Base-by-base conservation (phyloP, 2,329 filamentous ascomycete species). In the Xylaria sp. region DNA sequence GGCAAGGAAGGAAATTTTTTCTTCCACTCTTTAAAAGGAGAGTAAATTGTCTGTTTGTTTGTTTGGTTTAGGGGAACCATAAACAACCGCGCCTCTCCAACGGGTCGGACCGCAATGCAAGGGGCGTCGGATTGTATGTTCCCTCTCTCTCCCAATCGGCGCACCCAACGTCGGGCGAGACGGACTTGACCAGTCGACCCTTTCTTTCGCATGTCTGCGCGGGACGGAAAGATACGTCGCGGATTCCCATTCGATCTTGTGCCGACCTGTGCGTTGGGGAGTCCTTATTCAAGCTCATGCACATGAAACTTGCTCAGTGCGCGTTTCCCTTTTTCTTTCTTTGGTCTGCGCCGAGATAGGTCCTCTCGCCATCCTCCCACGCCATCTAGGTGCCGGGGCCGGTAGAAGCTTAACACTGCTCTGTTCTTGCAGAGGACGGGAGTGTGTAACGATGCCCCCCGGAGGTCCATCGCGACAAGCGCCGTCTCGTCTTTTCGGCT, bases 191-290 rank as follows among this genome's bases (percentile, higher is more conserved):
- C 49, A 31, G 25, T 50, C 20, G 38, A 25, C 22, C 22, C 47
- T 25, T 15, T 50, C 27, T 7, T 22, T 27, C 47, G 38, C 36
- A 22, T 15, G 36, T 20, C 17, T 36, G 47, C n/a, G 15, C 50
- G 54, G 61, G 36, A 64, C 45, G 53, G 61, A 15, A 58, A 27
- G 36, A 45, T 53, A 59, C 54, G 45, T 20, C 4, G 38, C 22
- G 31, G 22, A 13, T n/a, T 39, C 27, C 50, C 42, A 49, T 44
- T 50, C 36, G 27, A 10, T 6, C 36, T 42, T 54, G 44, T 53
- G 9, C 63, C 45, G 38, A 45, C 5, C 33, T 45, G 5, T 22
- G 45, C 27, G 53, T 36, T 39, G 39, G 49, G 31, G 31, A 5
- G 7, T 38, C 2, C 2, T 17, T 55, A 39, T 33, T 11, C 4